Base-by-base conservation (phyloP, 73 alveolate genomes). In the Symbiodinium natans region DNA sequence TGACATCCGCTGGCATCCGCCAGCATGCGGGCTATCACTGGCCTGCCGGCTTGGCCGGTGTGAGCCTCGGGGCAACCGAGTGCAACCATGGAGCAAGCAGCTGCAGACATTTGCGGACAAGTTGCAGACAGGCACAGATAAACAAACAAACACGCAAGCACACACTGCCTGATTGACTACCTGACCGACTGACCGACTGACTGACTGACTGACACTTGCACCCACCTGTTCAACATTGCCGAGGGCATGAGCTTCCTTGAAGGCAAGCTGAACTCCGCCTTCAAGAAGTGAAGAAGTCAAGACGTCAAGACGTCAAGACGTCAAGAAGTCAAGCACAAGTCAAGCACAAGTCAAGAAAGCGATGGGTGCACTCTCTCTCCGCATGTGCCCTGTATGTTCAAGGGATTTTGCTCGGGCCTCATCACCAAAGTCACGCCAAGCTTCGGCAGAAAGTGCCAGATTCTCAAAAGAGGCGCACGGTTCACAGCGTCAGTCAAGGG, bases 371-470 rank as follows among this genome's bases (percentile, higher is more conserved):
- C 3, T 85, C 34, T 9, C 42, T 83, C n/a, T 42, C 27, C 13
- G 31, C 75, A 27, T 42, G n/a, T 83, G 10, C n/a, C n/a, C n/a
- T n/a, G n/a, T n/a, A n/a, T n/a, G n/a, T 27, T 83, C 36, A 31
- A 25, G 82, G 52, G 36, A n/a, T 52, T 11, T 39, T 48, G 6
- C 34, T 8, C 9, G 59, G 41, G 68, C 94, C 94, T 87, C 59
- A 59, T 87, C 94, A 34, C 94, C 94, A 59, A n/a, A 29, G 39
- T 87, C 94, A 11, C 94, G 19, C 94, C 94, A 87, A 15, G 94
- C 94, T 87, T 87, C 94, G 31, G 84, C 94, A 87, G 94, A 54
- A 54, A 87, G 94, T 23, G 84, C 94, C 63, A 87, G 84, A 59
- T 87, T 87, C 94, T 87, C 94, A 87, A 85, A 15, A 17, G 36